Base-by-base conservation (phyloP, 208 protist genomes). In the Leishmania martiniquensis region DNA sequence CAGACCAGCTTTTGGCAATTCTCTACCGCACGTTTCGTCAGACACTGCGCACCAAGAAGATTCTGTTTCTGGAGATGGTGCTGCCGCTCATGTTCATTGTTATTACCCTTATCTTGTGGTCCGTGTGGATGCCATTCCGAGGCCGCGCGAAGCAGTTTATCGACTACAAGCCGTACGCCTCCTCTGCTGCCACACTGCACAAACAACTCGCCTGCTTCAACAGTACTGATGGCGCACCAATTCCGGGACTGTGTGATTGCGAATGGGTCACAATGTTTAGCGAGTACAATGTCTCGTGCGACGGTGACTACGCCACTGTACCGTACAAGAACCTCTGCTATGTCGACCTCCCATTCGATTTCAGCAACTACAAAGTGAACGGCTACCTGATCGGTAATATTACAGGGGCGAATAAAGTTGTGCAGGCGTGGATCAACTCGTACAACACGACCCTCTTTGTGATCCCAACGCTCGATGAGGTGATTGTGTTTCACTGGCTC, bases 81-180 rank as follows among this genome's bases (percentile, higher is more conserved):
- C 70, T 92, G 55, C 88, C 90, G 15, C 42, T 94, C 29, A 34
- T 92, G 34, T 94, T 89, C 80, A 67, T 92, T 12, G 45, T 89
- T 0, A 80, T 80, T 51, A 78, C 87, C 4, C 77, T 91, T 29
- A 76, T 89, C 57, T 62, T 92, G 22, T 91, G 87, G 85, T 39
- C 49, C 2, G 72, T 88, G 49, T 87, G 78, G 78, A 42, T 78
- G 54, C 82, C 82, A 0, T 74, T 66, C 54, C 29, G 39, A 4
- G 77, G 82, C 62, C 10, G 25, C 20, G 7, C 45, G 2, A 22
- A 25, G 20, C 79, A 85, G 66, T 89, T 87, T 37, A 76, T 90
- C 37, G 54, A 63, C 32, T 84, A 88, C 76, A 49, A 0, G 1
- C 59, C 84, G 9, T 34, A 29, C 65, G 55, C 39, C 5, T 75